Evolutionary conservation across 257 asterid species (phyloP).

Genomic region (Ilex aquifolium): DNA sequence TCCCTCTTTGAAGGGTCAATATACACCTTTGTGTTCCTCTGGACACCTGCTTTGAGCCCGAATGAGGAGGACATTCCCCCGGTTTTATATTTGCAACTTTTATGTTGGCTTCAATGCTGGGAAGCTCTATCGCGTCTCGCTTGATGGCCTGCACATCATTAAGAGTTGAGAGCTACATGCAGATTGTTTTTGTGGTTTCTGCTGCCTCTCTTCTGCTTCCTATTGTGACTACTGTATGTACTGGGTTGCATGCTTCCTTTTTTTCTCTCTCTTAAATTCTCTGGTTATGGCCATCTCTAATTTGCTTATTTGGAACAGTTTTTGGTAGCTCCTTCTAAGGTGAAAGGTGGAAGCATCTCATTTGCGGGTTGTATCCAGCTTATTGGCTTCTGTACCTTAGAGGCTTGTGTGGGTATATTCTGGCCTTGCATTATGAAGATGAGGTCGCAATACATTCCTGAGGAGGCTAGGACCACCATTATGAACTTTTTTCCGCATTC

Average conservation of each 20-base stretch:
- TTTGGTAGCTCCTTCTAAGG: conserved; percentile 57
- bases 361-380: conserved; percentile 75
- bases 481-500: conserved; percentile 97
- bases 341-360: conserved; percentile 65
- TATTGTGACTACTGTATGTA: conserved; percentile 57
- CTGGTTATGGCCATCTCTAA: conserved; percentile 17
- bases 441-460: conserved; percentile 97
- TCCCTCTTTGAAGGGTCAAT: conserved; percentile 97
- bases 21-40: conserved; percentile 93
- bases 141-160: conserved; percentile 64
- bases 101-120: conserved; percentile 96
- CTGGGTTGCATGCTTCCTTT: not conserved
- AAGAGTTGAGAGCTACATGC: conserved; percentile 95
- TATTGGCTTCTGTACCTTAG: conserved; percentile 91
- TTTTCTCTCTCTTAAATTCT: not conserved
- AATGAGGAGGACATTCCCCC: conserved; percentile 92
- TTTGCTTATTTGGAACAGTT: conserved; percentile 37
- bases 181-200: conserved; percentile 74
- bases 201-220: conserved; percentile 87
- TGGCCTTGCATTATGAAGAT: conserved; percentile 99
- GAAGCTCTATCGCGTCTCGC: conserved; percentile 96
- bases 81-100: conserved; percentile 93
- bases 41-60: conserved; percentile 99
- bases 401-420: conserved; percentile 89
- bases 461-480: conserved; percentile 96